A percentile compares a stretch with the other conserved stretches of the same genome.
Conservation (phyloP, 1,284 basidiomycete genomes). For the Puccinia novopanici region DNA sequence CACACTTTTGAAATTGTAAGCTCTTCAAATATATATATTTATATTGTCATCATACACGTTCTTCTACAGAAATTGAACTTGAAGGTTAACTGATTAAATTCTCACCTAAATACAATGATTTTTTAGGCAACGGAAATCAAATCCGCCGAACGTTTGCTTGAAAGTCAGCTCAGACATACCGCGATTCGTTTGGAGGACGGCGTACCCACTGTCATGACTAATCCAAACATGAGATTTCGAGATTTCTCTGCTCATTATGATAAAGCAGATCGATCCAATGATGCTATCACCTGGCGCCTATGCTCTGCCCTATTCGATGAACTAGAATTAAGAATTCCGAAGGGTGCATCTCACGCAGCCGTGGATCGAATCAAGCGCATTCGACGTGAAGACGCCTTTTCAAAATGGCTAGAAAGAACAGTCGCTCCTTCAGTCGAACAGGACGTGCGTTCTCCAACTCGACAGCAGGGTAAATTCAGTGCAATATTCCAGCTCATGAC, state of each 20-base stretch:
- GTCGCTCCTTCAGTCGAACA: constrained; percentile 74
- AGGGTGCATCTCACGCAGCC: constrained; percentile 66
- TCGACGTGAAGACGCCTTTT: constrained; percentile 77
- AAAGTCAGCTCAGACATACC: constrained; percentile 77
- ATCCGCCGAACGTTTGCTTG: constrained; percentile 70
- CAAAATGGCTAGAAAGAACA: constrained; percentile 78
- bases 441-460: constrained; percentile 65
- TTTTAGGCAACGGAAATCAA: constrained; percentile 60
- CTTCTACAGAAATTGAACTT: neutral
- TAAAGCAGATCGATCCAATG: constrained; percentile 71
- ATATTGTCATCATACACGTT: neutral
- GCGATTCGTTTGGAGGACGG: constrained; percentile 66
- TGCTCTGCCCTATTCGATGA: constrained; percentile 89
- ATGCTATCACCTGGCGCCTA: constrained; percentile 80
- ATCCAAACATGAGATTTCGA: constrained; percentile 70
- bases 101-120: constrained; percentile 51
- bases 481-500: constrained; percentile 76
- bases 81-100: constrained; percentile 59
- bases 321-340: constrained; percentile 69
- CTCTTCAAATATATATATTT: neutral
- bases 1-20: constrained; percentile 18
- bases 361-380: constrained; percentile 68
- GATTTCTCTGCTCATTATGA: constrained; percentile 77
- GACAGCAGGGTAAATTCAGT: constrained; percentile 59
- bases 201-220: constrained; percentile 67